A percentile compares a stretch with the other conserved stretches of the same genome.
Conservation (phyloP, 139 green algal species). For the Bryopsis sp. region DNA sequence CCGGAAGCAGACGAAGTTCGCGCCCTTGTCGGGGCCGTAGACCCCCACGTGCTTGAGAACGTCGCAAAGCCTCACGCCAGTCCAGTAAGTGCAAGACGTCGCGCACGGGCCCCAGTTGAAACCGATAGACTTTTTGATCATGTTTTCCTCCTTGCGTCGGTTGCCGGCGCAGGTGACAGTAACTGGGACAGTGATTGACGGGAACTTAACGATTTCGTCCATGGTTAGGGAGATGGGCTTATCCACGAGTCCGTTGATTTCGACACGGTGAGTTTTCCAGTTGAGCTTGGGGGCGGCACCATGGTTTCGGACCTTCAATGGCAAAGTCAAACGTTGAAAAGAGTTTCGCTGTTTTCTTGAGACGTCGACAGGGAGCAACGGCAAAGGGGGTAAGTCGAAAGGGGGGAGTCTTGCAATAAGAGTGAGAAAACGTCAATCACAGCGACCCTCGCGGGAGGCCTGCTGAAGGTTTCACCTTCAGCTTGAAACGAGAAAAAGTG, state of each 20-base stretch:
- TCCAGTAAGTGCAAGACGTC: constrained; percentile 77
- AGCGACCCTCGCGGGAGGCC: no score
- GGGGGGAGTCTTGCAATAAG: no score
- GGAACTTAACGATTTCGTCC: constrained; percentile 76
- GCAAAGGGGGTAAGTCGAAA: no score
- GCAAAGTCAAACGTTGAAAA: no score
- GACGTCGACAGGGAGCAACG: no score
- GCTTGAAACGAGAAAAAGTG: no score
- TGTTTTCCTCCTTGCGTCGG: constrained; percentile 97
- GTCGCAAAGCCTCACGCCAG: constrained; percentile 75
- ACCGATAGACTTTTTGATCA: constrained; percentile 94
- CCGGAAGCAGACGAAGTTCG: constrained; percentile 57
- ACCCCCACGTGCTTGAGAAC: constrained; percentile 59
- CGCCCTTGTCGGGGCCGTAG: constrained; percentile 32
- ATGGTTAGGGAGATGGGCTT: constrained; percentile 68
- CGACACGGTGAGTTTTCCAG: constrained; percentile 55
- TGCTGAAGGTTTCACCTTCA: no score
- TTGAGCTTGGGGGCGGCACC: constrained; percentile 63
- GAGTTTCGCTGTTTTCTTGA: no score
- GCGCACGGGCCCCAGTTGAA: constrained; percentile 79
- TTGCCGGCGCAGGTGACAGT: constrained; percentile 88
- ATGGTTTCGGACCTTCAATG: constrained; percentile 70
- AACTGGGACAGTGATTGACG: constrained; percentile 60
- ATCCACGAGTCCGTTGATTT: constrained; percentile 69
- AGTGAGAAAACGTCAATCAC: no score